phyloP scores from a whole-genome alignment of 1,284 basidiomycete species.

The Cryptococcus sp. region DNA sequence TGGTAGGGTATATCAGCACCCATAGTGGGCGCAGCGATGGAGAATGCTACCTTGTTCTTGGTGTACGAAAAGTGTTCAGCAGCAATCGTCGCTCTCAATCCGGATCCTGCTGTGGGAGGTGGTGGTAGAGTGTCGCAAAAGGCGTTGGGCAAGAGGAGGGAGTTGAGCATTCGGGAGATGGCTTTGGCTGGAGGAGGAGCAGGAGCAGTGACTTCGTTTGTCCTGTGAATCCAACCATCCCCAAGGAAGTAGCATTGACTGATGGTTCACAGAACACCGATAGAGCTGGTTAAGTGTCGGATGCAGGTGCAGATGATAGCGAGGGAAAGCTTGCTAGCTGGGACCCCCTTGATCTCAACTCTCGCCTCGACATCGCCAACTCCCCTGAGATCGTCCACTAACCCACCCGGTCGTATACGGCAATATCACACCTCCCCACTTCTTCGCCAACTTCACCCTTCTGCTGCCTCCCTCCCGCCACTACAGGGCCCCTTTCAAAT shows the following conservation, averaged over 20 bases:
- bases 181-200: conserved; percentile 72
- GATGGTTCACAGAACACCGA: conserved; percentile 60
- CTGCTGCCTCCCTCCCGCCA: conserved; percentile 24
- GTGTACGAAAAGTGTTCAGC: conserved; percentile 78
- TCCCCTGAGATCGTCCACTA: conserved; percentile 24
- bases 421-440: conserved; percentile 11
- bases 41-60: conserved; percentile 83
- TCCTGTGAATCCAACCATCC: conserved; percentile 55
- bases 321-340: conserved; percentile 40
- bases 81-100: conserved; percentile 49
- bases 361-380: conserved; percentile 5
- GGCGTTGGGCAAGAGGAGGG: conserved; percentile 29
- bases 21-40: conserved; percentile 80
- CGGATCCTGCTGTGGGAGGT: conserved; percentile 1
- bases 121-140: conserved; percentile 26
- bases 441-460: not conserved
- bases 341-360: conserved; percentile 25
- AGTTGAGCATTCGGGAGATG: conserved; percentile 59
- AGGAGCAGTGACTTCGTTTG: conserved; percentile 72
- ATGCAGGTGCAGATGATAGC: conserved; percentile 90
- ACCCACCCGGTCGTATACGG: conserved; percentile 4
- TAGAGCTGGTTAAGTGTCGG: conserved; percentile 88
- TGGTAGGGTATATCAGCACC: conserved; percentile 78
- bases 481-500: conserved; percentile 66
- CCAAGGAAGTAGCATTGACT: not conserved